Evolutionary conservation across 192 early-diverging fungal genomes (phyloP), one percentile per base, ranked within the genome.

Genomic region (Ramicandelaber brevisporus): DNA sequence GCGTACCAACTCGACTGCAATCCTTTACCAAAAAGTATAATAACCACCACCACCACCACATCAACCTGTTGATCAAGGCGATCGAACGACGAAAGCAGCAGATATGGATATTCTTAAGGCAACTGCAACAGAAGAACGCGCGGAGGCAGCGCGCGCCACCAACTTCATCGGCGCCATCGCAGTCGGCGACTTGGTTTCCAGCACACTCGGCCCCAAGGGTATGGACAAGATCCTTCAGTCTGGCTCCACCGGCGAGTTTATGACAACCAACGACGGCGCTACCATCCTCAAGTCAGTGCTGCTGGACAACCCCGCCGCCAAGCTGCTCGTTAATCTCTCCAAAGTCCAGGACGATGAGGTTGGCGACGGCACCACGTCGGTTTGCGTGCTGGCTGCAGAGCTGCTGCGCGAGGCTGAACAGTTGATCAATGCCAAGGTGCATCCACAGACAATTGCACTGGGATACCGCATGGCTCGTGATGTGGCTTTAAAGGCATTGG

Each of bases 181-280:
- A 29, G 78, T 98, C 26, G 92, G 88, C 22, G 92, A 98, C 64
- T 63, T 98, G 36, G 86, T 98, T 32, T 93, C 93, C 48, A 81
- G 72, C 46, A 93, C 92, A 8, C 65, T 93, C 12, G 92, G 92
- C 13, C 92, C 92, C 37, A 90, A 93, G 55, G 92, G 92, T 46
- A 93, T 98, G 88, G 92, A 98, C 62, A 98, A 98, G 59, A 93
- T 89, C 40, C 68, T 98, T 40, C 92, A 98, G 50, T 98, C 92
- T 27, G 60, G 80, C 34, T 53, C 58, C 18, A 76, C 62, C 36
- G 71, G 67, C 27, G 74, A 81, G 38, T 67, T 93, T 41, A 61
- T 82, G 31, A 88, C 93, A 29, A 93, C 92, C 14, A 98, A 98
- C 56, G 92, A 98, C 53, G 92, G 92, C 15, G 92, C 92, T 5